Base-by-base conservation (phyloP, 352 stramenopile genomes). In the Phytophthora syringae region DNA sequence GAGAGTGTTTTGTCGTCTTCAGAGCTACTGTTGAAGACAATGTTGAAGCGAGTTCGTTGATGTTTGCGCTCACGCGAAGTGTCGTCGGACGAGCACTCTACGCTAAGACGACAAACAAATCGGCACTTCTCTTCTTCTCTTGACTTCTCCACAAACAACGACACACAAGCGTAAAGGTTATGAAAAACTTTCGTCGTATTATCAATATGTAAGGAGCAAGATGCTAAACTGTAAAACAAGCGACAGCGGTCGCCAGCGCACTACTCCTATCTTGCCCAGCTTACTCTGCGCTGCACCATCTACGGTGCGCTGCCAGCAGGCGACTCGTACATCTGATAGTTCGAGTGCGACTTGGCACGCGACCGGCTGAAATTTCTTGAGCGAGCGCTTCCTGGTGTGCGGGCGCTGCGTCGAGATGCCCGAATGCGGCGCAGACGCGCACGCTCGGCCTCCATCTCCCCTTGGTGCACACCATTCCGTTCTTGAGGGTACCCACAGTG, bases 391-490 rank as follows among this genome's bases (percentile, higher is more conserved):
- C 83, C 81, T 3, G 83, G 81, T 4, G 83, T 92, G 32, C 81
- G 77, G 1, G 74, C 72, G 25, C 72, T 88, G 39, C 83, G 83
- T 12, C 83, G 71, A 52, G 79, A 84, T 16, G 69, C 64, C 1
- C 80, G 83, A 20, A 73, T 70, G 25, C 78, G 77, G n/a, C 82
- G 81, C 22, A 86, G 48, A 61, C 76, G 72, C 15, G 75, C 63
- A 15, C 80, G 79, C 54, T 92, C 83, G 3, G 64, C 66, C 49
- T 84, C 69, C 70, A 76, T 76, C 62, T 92, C 83, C 42, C 59
- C 64, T 86, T 86, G 15, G 83, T 90, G 66, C 83, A 90, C 7
- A 92, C 55, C 78, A 92, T 86, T 30, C 83, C 81, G 54, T 88
- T 89, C 62, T 79, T 78, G 43, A 75, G 73, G n/a, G 78, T 86